These are phyloP conservation scores for Aspergillus fumigatus DNA, from an alignment of 2,329 filamentous ascomycete species.

Conservation along the genomic window DNA sequence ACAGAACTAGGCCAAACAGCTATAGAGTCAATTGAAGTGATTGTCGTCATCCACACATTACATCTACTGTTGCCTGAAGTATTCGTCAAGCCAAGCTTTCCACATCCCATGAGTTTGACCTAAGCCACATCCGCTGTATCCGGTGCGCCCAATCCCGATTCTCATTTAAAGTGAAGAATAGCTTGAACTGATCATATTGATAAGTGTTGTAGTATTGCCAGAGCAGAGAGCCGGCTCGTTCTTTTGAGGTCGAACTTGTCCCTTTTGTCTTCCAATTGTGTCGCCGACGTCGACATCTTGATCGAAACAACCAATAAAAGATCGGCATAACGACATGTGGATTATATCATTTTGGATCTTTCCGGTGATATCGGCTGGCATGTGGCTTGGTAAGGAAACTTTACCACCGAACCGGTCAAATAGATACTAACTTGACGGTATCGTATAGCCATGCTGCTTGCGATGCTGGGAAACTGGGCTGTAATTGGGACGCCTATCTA, in stretches of 20 bases:
- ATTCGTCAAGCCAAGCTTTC: not conserved
- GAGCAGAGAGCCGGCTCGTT: not conserved
- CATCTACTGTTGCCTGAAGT: not conserved
- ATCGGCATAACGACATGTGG: conserved; percentile 32
- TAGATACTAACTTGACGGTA: conserved; percentile 6
- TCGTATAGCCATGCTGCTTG: conserved; percentile 51
- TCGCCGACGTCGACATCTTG: not conserved
- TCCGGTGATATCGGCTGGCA: conserved; percentile 54
- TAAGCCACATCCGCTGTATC: conserved; percentile 11
- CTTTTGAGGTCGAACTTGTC: not conserved
- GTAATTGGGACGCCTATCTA: conserved; percentile 50
- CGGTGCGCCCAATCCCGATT: conserved; percentile 1
- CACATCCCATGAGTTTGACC: not conserved
- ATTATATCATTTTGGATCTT: conserved; percentile 50
- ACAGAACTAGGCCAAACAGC: not conserved
- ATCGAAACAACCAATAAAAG: not conserved
- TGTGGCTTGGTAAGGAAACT: conserved; percentile 47
- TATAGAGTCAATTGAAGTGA: not conserved
- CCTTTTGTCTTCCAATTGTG: not conserved
- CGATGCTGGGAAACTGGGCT: conserved; percentile 57
- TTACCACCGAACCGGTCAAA: not conserved
- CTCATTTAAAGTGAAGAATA: conserved; percentile 6
- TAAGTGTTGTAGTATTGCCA: not conserved
- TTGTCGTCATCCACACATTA: not conserved
- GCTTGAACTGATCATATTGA: not conserved